These are phyloP conservation scores for Podospora pseudopauciseta DNA, from an alignment of 495 filamentous ascomycete species.

Conservation along the genomic window DNA sequence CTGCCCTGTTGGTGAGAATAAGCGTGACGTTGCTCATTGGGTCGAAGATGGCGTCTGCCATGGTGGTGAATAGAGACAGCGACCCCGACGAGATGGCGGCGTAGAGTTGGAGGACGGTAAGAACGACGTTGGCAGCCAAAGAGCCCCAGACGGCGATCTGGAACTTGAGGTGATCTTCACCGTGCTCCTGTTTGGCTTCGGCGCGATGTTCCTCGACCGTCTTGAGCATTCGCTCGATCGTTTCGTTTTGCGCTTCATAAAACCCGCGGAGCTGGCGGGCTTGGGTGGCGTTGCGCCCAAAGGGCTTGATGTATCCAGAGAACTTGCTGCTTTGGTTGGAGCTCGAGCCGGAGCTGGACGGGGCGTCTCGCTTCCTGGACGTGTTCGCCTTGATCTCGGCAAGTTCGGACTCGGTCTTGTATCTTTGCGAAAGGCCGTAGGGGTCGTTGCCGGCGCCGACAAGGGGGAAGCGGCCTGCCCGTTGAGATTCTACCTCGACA, in stretches of 20 bases:
- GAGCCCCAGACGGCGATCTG: slow-evolving; percentile 89
- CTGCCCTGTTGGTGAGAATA: slow-evolving; percentile 82
- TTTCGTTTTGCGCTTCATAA: slow-evolving; percentile 89
- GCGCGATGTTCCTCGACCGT: slow-evolving; percentile 86
- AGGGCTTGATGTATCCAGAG: slow-evolving; percentile 22
- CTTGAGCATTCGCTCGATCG: slow-evolving; percentile 86
- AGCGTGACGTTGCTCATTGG: slow-evolving; percentile 87
- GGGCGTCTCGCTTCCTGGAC: slow-evolving; percentile 64
- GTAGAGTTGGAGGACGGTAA: slow-evolving; percentile 81
- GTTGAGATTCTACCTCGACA: slow-evolving; percentile 69
- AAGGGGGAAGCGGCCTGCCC: slow-evolving; percentile 37
- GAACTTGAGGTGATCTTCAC: slow-evolving; percentile 77
- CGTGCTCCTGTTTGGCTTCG: slow-evolving; percentile 72
- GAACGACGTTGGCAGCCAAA: slow-evolving; percentile 75
- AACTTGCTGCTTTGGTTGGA: slow-evolving; percentile 31
- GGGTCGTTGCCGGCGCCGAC: slow-evolving; percentile 69
- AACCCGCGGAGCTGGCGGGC: slow-evolving; percentile 74
- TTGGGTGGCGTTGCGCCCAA: slow-evolving; percentile 38
- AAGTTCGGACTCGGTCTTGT: slow-evolving; percentile 78
- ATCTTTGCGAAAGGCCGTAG: slow-evolving; percentile 69
- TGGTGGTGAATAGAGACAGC: slow-evolving; percentile 93
- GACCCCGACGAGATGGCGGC: slow-evolving; percentile 81
- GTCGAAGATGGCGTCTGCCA: slow-evolving; percentile 96
- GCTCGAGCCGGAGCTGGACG: slow-evolving; percentile 12
- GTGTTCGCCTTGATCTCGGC: slow-evolving; percentile 77